A percentile compares a stretch with the other conserved stretches of the same genome.
Conservation (phyloP, 495 filamentous ascomycete species). For the Arthonia radiata region DNA sequence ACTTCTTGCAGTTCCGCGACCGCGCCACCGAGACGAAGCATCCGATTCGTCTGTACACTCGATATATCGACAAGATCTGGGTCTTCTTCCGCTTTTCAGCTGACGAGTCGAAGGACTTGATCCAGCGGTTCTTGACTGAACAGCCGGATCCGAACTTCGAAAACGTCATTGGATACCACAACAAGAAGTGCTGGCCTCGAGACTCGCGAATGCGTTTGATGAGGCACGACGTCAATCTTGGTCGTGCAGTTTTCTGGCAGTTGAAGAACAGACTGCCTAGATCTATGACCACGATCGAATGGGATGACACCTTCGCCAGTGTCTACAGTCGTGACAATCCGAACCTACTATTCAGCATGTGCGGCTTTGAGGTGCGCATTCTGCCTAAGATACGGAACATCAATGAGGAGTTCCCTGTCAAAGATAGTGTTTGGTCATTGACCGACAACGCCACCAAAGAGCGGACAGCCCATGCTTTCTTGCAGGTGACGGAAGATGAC, state of each 20-base stretch:
- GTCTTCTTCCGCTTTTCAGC: constrained; percentile 85
- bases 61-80: constrained; percentile 97
- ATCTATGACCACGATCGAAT: constrained; percentile 91
- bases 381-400: constrained; percentile 86
- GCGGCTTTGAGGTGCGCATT: constrained; percentile 91
- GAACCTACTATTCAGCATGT: constrained; percentile 94
- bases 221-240: constrained; percentile 97
- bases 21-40: constrained; percentile 73
- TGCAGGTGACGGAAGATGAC: constrained; percentile 95
- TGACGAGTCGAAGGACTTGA: constrained; percentile 85
- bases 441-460: constrained; percentile 93
- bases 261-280: constrained; percentile 89
- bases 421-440: constrained; percentile 94
- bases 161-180: constrained; percentile 96
- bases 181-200: constrained; percentile 98
- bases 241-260: constrained; percentile 97
- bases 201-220: constrained; percentile 96
- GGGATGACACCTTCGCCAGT: constrained; percentile 98
- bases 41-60: constrained; percentile 85
- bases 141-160: constrained; percentile 98
- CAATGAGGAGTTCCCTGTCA: constrained; percentile 89
- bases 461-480: constrained; percentile 89
- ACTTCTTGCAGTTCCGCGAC: constrained; percentile 94
- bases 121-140: constrained; percentile 93
- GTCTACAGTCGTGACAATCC: constrained; percentile 98